Conservation (phyloP, 306 rosid species). For the Biancaea sappan region DNA sequence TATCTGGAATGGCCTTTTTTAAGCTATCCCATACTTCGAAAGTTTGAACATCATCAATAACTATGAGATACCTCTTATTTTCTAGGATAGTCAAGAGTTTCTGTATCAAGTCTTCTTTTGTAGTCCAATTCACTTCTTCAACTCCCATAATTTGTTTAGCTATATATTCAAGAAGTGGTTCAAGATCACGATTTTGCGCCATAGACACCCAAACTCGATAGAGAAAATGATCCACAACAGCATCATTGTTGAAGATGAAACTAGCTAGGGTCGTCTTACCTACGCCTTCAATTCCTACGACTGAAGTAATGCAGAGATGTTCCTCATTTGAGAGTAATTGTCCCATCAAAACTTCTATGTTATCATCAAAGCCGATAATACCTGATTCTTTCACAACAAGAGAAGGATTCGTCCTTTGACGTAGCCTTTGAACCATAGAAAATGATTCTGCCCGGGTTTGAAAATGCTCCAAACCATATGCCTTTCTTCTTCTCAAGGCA, state of each 20-base stretch:
- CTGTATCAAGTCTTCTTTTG: neutral
- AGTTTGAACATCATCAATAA: constrained; percentile 33
- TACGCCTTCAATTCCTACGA: constrained; percentile 41
- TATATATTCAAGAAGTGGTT: constrained; percentile 3
- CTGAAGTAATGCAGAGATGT: constrained; percentile 16
- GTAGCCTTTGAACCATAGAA: neutral
- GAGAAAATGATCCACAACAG: neutral
- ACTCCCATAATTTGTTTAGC: neutral
- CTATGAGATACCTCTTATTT: constrained; percentile 12
- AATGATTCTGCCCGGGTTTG: neutral
- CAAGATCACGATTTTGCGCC: neutral
- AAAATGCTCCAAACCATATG: neutral
- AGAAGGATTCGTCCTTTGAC: neutral
- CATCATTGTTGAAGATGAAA: constrained; percentile 14
- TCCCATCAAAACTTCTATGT: constrained; percentile 10
- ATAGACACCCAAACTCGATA: constrained; percentile 27
- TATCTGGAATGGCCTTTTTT: neutral
- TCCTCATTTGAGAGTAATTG: constrained; percentile 3
- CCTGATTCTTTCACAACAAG: neutral
- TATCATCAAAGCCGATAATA: constrained; percentile 35
- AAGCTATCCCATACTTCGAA: constrained; percentile 22
- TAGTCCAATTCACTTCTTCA: neutral
- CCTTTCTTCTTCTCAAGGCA: constrained; percentile 10
- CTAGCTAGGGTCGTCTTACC: constrained; percentile 48
- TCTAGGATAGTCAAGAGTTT: neutral